Conservation (phyloP, 2,329 filamentous ascomycete genomes). For the Aspergillus costaricaensis region DNA sequence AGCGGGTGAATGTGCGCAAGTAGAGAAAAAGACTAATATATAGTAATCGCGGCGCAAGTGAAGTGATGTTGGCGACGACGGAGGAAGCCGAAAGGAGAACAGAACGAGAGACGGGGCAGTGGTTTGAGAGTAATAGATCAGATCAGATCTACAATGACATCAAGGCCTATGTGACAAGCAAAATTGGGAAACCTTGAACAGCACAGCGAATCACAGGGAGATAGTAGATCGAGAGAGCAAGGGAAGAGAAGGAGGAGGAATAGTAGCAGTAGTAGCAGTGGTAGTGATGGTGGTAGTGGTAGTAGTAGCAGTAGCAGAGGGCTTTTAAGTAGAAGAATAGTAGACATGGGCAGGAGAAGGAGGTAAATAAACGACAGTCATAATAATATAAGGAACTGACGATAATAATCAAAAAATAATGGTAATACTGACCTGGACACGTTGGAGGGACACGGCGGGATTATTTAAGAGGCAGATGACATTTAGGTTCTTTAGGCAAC, state of each 20-base stretch:
- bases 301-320: too few species aligned
- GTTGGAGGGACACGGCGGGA: slow-evolving; percentile 2
- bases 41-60: background rate
- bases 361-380: too few species aligned
- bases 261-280: too few species aligned
- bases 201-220: too few species aligned
- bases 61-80: background rate
- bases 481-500: slow-evolving; percentile 16
- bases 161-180: background rate
- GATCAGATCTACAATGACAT: background rate
- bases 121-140: background rate
- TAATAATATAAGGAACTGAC: too few species aligned
- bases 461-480: slow-evolving; percentile 14
- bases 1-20: background rate
- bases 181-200: background rate
- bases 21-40: background rate
- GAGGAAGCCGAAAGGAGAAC: background rate
- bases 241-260: too few species aligned
- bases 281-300: too few species aligned
- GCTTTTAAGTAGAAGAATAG: too few species aligned
- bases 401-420: too few species aligned
- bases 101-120: background rate
- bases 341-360: too few species aligned
- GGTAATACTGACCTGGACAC: slow-evolving; percentile 5
- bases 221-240: too few species aligned